Evolutionary conservation across 2,329 filamentous ascomycete species (phyloP).

Genomic region (Phyllosticta capitalensis): DNA sequence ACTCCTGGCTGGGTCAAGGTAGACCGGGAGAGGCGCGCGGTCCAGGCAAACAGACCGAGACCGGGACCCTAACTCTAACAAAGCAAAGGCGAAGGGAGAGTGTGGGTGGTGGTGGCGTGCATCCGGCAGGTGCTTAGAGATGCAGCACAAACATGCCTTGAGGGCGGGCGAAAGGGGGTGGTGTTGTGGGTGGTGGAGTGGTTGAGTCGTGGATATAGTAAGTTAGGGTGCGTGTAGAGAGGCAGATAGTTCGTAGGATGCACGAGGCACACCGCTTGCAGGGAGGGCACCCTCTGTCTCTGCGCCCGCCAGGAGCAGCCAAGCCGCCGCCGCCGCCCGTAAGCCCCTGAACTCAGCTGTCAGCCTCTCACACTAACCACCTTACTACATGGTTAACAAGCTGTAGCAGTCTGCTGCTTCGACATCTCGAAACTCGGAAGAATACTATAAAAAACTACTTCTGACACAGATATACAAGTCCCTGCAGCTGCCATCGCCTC

Average conservation of each 20-base stretch:
- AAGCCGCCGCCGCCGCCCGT: background rate
- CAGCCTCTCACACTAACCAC: background rate
- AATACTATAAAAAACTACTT: background rate
- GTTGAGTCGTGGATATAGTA: background rate
- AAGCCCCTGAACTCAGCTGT: background rate
- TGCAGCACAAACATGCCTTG: background rate
- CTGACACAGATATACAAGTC: background rate
- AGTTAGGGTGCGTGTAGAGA: background rate
- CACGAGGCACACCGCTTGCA: background rate
- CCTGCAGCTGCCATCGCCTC: background rate
- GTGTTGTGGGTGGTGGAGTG: background rate
- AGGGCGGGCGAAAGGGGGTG: background rate
- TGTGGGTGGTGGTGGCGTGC: background rate
- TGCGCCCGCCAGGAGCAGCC: background rate
- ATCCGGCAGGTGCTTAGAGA: background rate
- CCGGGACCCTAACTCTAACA: slow-evolving; percentile 5
- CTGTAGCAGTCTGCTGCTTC: background rate
- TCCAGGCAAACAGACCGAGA: slow-evolving; percentile 5
- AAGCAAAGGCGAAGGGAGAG: slow-evolving; percentile 1
- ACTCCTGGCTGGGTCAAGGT: slow-evolving; percentile 7
- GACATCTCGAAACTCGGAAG: background rate
- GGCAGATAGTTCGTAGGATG: background rate
- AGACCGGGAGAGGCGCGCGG: slow-evolving; percentile 3
- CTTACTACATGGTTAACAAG: background rate
- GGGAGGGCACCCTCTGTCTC: background rate